Percentiles rank a stretch among this genome's conserved stretches.
phyloP scores from a whole-genome alignment of 2,329 filamentous ascomycete species.

The Microdochium trichocladiopsis region DNA sequence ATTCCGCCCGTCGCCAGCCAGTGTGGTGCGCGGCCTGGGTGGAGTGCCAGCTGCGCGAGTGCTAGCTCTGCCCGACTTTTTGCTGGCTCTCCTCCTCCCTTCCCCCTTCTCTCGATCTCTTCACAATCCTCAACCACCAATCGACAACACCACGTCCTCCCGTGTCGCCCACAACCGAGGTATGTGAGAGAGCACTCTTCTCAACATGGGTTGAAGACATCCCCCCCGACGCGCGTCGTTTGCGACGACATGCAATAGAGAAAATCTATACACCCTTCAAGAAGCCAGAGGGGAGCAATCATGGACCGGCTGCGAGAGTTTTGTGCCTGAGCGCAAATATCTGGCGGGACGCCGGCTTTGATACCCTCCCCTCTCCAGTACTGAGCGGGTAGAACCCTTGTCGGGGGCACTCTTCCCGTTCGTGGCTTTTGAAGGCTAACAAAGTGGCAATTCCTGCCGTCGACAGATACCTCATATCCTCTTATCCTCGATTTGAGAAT shows the following conservation, averaged over 20 bases:
- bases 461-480: constrained; percentile 60
- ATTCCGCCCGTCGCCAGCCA: not conserved
- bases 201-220: constrained; percentile 26
- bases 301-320: constrained; percentile 23
- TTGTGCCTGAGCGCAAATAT: not conserved
- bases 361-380: constrained; percentile 60
- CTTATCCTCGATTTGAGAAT: constrained; percentile 66
- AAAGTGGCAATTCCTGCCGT: constrained; percentile 21
- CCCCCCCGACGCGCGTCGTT: constrained; percentile 17
- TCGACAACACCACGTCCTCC: constrained; percentile 6
- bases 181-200: constrained; percentile 28
- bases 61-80: not conserved
- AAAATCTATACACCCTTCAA: constrained; percentile 27
- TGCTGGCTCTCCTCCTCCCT: constrained; percentile 4
- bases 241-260: not conserved
- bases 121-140: constrained; percentile 16
- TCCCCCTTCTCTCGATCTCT: constrained; percentile 9
- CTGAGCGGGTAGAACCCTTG: constrained; percentile 64
- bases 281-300: constrained; percentile 60
- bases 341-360: constrained; percentile 19
- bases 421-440: constrained; percentile 57
- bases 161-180: constrained; percentile 25
- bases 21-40: not conserved
- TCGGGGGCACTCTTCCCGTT: constrained; percentile 66
- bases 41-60: not conserved